These are phyloP conservation scores for Phalaenopsis hybrid DNA, from an alignment of 116 monocot genomes.

Conservation along the genomic window DNA sequence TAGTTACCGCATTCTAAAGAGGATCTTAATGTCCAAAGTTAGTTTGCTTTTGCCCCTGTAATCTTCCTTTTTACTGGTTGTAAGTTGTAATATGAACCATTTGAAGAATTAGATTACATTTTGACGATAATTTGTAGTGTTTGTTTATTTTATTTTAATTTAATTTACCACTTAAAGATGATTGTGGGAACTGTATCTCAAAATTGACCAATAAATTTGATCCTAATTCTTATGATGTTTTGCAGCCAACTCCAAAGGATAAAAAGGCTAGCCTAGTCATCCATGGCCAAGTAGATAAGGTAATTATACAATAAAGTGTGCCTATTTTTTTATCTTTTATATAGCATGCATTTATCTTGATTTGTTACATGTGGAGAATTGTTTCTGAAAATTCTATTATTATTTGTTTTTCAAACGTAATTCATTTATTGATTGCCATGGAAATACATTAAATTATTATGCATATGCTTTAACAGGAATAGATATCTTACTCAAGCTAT, in stretches of 20 bases:
- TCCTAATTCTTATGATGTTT: constrained; percentile 9
- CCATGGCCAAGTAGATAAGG: constrained; percentile 88
- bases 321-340: not conserved
- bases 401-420: not conserved
- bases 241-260: constrained; percentile 95
- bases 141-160: too few species aligned
- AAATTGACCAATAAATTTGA: not conserved
- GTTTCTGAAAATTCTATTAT: not conserved
- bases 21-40: not conserved
- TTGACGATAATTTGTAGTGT: not conserved
- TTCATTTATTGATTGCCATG: not conserved
- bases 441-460: not conserved
- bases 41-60: not conserved
- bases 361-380: not conserved
- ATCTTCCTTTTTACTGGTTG: not conserved
- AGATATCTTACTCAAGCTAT: not conserved
- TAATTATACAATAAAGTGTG: constrained; percentile 10
- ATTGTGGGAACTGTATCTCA: not conserved
- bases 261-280: constrained; percentile 94
- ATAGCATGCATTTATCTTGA: not conserved
- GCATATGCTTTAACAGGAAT: not conserved
- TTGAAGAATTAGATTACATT: not conserved
- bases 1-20: not conserved
- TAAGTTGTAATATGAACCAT: not conserved
- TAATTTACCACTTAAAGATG: not conserved